Percentiles rank a stretch among this genome's conserved stretches.
Evolutionary conservation across 2,329 filamentous ascomycete genomes (phyloP).

Genomic region (Colletotrichum somersetense): DNA sequence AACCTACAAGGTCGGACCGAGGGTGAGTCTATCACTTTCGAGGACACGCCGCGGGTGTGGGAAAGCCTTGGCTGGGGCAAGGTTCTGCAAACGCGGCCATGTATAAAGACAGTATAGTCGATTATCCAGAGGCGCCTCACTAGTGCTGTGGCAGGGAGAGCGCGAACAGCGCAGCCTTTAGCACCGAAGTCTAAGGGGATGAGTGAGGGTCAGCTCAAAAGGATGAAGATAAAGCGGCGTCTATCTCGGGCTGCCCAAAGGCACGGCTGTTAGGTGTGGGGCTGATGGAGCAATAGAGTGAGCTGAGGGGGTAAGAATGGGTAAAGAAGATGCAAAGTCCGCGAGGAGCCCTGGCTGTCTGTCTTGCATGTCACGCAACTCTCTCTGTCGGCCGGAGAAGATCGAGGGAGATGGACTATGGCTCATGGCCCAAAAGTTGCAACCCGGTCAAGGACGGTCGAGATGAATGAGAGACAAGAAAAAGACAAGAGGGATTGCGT

Average conservation of each 20-base stretch:
- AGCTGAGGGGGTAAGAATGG: constrained; percentile 8
- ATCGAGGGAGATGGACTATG: constrained; percentile 28
- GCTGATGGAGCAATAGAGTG: not conserved
- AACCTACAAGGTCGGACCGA: not conserved
- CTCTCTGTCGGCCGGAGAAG: constrained; percentile 27
- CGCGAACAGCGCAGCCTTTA: constrained; percentile 21
- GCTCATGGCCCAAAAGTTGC: constrained; percentile 4
- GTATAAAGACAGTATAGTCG: constrained; percentile 5
- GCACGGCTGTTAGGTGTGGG: not conserved
- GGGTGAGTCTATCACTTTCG: constrained; percentile 9
- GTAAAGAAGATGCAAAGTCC: constrained; percentile 17
- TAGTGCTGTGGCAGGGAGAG: constrained; percentile 14
- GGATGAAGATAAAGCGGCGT: constrained; percentile 18
- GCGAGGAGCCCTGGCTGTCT: not conserved
- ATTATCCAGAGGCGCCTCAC: constrained; percentile 16
- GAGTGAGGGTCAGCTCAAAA: not conserved
- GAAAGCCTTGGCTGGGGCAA: constrained; percentile 5
- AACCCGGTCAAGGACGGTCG: constrained; percentile 20
- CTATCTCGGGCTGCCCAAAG: not conserved
- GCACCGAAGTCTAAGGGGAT: constrained; percentile 14
- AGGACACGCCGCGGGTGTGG: constrained; percentile 7
- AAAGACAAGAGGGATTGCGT: constrained; percentile 2
- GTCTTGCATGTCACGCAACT: constrained; percentile 32
- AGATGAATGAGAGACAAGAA: constrained; percentile 35
- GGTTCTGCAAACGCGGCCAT: not conserved